Conservation (phyloP, 2,329 filamentous ascomycete genomes). For the Orbilia quercus region DNA sequence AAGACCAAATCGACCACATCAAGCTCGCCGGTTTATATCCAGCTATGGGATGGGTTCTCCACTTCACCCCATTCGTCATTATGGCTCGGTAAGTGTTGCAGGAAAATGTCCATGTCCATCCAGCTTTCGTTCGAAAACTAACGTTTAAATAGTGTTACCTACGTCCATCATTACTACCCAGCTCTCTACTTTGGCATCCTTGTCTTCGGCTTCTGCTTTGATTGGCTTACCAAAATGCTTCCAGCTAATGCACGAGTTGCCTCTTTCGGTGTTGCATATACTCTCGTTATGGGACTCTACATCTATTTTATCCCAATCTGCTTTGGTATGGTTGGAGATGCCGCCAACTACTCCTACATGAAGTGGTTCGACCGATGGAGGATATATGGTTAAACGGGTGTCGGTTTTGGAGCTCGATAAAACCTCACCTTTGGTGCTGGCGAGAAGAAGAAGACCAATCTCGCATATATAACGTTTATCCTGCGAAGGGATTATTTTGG, state of each 20-base stretch:
- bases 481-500: background rate
- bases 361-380: conserved; percentile 93
- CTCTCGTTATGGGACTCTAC: conserved; percentile 81
- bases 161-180: conserved; percentile 99
- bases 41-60: conserved; percentile 90
- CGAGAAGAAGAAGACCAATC: no score
- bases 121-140: conserved; percentile 25
- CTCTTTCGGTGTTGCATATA: conserved; percentile 80
- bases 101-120: background rate
- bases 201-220: conserved; percentile 82
- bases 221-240: conserved; percentile 70
- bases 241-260: conserved; percentile 70
- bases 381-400: conserved; percentile 72
- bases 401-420: background rate
- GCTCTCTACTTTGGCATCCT: conserved; percentile 97
- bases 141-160: conserved; percentile 77
- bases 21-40: conserved; percentile 94
- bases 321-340: conserved; percentile 91
- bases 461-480: background rate
- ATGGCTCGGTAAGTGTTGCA: conserved; percentile 72
- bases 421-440: background rate
- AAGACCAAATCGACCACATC: conserved; percentile 87
- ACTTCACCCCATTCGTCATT: conserved; percentile 93
- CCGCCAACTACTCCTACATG: conserved; percentile 86
- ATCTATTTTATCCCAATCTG: conserved; percentile 91